phyloP scores from a whole-genome alignment of 192 early-diverging fungal species.

The Borealophlyctis nickersoniae region DNA sequence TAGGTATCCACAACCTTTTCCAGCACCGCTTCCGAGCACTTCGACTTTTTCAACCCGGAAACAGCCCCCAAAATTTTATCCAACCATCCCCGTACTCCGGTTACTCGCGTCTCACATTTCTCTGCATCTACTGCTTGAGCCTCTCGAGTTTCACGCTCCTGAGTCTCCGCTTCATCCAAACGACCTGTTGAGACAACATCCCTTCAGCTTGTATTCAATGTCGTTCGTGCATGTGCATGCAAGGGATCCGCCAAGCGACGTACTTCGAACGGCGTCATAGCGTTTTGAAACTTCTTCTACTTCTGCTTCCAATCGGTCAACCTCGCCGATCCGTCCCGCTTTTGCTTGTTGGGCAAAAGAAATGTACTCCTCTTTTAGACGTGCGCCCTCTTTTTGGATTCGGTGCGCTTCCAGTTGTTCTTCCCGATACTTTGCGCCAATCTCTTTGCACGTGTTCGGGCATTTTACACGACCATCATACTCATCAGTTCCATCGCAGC shows the following conservation, averaged over 20 bases:
- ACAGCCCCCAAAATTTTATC: background rate
- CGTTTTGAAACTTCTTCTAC: no score
- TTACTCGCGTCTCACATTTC: background rate
- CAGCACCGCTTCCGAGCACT: slow-evolving; percentile 12
- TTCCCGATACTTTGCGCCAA: slow-evolving; percentile 38
- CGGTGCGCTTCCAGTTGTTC: slow-evolving; percentile 8
- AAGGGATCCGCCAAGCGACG: no score
- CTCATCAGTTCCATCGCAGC: slow-evolving; percentile 97
- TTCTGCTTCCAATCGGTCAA: background rate
- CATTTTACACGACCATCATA: slow-evolving; percentile 59
- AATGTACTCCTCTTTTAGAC: slow-evolving; percentile 24
- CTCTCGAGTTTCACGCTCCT: background rate
- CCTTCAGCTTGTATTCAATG: no score
- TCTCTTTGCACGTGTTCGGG: slow-evolving; percentile 70
- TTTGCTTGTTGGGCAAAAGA: slow-evolving; percentile 14
- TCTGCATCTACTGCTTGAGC: background rate
- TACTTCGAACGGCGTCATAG: no score
- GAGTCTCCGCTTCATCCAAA: slow-evolving; percentile 27
- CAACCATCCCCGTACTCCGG: background rate
- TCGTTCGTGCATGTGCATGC: no score
- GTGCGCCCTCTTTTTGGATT: slow-evolving; percentile 4
- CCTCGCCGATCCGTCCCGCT: slow-evolving; percentile 26
- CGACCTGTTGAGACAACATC: no score
- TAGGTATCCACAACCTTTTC: slow-evolving; percentile 9
- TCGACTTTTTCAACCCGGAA: background rate